Evolutionary conservation across 2,329 filamentous ascomycete genomes (phyloP).

Genomic region (Plectosphaerella plurivora): DNA sequence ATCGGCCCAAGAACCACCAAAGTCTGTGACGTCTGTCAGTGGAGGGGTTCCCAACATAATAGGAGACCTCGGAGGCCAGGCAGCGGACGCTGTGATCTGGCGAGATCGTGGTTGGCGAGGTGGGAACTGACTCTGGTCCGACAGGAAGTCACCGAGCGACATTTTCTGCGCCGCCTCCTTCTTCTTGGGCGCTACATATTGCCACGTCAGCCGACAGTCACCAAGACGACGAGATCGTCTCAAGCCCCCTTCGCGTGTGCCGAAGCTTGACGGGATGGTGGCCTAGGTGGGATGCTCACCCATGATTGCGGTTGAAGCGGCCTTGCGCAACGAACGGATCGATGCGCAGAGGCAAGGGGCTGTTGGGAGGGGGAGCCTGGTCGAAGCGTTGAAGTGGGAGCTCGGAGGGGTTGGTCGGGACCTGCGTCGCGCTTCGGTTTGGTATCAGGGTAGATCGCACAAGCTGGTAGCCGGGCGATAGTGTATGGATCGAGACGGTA

Average conservation of each 20-base stretch:
- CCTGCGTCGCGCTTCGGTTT: neutral
- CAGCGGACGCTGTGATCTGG: neutral
- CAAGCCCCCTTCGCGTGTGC: too few relatives aligned
- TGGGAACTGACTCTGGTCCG: conserved; percentile 71
- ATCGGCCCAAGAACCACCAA: conserved; percentile 90
- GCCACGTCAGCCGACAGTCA: conserved; percentile 10
- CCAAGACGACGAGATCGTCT: neutral
- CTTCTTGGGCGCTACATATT: conserved; percentile 75
- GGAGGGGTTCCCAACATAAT: neutral
- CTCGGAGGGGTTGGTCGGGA: neutral
- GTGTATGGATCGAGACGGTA: neutral
- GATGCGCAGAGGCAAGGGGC: conserved; percentile 26
- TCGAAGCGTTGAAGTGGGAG: neutral
- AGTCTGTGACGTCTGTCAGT: conserved; percentile 31
- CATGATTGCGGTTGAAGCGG: conserved; percentile 55
- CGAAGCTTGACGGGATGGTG: neutral
- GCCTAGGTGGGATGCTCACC: conserved; percentile 32
- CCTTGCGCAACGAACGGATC: conserved; percentile 38
- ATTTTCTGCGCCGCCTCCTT: conserved; percentile 87
- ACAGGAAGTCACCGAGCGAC: conserved; percentile 94
- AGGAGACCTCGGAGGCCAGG: neutral
- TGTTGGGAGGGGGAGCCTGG: conserved; percentile 5
- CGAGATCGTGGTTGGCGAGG: too few relatives aligned
- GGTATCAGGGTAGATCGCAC: neutral
- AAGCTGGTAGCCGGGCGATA: too few relatives aligned